phyloP scores from a whole-genome alignment of 2,329 filamentous ascomycete species.

The Leptodontidium sp. region DNA sequence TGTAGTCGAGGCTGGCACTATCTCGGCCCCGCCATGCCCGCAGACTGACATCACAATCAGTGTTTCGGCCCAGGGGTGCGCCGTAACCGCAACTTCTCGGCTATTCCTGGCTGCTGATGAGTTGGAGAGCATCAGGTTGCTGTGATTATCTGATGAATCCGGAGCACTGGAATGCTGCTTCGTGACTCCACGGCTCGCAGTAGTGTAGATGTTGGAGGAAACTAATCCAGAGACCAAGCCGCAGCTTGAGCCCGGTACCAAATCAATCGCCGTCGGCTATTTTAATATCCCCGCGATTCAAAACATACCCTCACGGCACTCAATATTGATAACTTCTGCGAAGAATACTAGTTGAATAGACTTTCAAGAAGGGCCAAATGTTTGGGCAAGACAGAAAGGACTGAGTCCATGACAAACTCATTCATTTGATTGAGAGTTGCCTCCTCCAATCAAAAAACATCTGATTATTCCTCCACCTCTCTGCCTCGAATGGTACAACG shows the following conservation, averaged over 20 bases:
- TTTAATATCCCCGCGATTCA: background rate
- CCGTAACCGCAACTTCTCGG: slow-evolving; percentile 35
- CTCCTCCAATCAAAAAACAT: background rate
- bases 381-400: background rate
- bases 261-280: slow-evolving; percentile 7
- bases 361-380: background rate
- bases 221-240: background rate
- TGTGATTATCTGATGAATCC: slow-evolving; percentile 8
- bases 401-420: background rate
- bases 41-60: slow-evolving; percentile 17
- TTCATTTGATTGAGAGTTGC: background rate
- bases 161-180: background rate
- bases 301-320: background rate
- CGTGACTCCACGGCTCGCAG: background rate
- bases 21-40: slow-evolving; percentile 28
- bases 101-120: slow-evolving; percentile 25
- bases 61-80: slow-evolving; percentile 10
- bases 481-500: background rate
- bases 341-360: background rate
- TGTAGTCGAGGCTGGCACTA: slow-evolving; percentile 23
- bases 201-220: background rate
- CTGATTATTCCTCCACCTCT: background rate
- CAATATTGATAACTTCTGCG: background rate
- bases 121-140: background rate
- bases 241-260: background rate